Evolutionary conservation across 164 flowering plant species (phyloP).

Genomic region (Aristolochia californica): DNA sequence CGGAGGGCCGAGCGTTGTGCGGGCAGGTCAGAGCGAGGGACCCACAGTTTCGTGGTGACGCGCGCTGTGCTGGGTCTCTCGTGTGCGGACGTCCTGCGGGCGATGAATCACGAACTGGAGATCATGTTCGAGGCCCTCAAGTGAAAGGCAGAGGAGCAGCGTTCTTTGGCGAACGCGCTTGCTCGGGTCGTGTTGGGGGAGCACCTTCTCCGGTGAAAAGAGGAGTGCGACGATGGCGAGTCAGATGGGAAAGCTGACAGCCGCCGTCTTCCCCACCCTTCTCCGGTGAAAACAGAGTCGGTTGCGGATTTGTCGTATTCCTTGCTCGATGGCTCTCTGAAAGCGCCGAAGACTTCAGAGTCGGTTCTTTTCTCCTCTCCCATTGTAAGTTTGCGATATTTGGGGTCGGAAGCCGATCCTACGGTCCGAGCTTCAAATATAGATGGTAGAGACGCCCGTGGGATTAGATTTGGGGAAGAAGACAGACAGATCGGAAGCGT

Average conservation of each 20-base stretch:
- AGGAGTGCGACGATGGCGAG: too few species aligned
- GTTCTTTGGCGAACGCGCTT: not conserved
- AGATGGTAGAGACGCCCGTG: too few species aligned
- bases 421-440: slow-evolving; percentile 63
- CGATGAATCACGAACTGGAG: too few species aligned
- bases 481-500: too few species aligned
- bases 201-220: too few species aligned
- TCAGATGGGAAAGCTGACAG: too few species aligned
- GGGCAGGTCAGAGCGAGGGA: slow-evolving; percentile 79
- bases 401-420: slow-evolving; percentile 79
- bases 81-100: slow-evolving; percentile 58
- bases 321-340: slow-evolving; percentile 72
- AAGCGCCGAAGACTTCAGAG: slow-evolving; percentile 76
- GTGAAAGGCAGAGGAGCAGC: not conserved
- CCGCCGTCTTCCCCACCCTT: too few species aligned
- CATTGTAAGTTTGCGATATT: slow-evolving; percentile 67
- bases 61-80: slow-evolving; percentile 72
- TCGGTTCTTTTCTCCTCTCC: slow-evolving; percentile 55
- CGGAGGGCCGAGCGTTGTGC: slow-evolving; percentile 93
- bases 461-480: too few species aligned
- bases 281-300: too few species aligned
- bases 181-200: too few species aligned
- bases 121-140: too few species aligned
- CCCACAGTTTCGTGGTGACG: slow-evolving; percentile 86
- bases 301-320: slow-evolving; percentile 40